phyloP scores from a whole-genome alignment of 345 rosid genomes.

The Lepidium didymum region DNA sequence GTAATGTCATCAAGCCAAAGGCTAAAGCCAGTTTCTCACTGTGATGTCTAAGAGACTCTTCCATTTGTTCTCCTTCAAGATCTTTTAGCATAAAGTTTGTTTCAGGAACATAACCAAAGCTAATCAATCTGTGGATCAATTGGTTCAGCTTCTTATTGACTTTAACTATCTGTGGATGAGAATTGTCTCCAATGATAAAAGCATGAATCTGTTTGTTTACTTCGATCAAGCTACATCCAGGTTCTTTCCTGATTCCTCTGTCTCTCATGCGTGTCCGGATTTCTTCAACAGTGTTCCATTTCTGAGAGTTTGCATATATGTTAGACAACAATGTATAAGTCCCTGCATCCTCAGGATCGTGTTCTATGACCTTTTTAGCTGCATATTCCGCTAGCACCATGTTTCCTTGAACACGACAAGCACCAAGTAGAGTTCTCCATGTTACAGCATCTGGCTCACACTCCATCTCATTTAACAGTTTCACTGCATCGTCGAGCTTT shows the following conservation, averaged over 20 bases:
- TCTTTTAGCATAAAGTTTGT: conserved; percentile 55
- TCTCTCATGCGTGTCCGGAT: conserved; percentile 42
- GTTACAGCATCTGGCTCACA: conserved; percentile 59
- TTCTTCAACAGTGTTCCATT: conserved; percentile 55
- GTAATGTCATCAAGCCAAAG: conserved; percentile 40
- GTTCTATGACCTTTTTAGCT: conserved; percentile 48
- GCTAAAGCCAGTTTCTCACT: conserved; percentile 64
- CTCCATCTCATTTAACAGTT: conserved; percentile 51
- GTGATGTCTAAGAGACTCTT: conserved; percentile 52
- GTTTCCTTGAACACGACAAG: conserved; percentile 55
- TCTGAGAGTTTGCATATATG: conserved; percentile 58
- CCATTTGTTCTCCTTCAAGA: conserved; percentile 70
- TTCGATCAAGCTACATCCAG: conserved; percentile 81
- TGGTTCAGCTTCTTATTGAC: conserved; percentile 38
- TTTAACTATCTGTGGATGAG: conserved; percentile 46
- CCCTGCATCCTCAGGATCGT: conserved; percentile 59
- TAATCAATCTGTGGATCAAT: conserved; percentile 33
- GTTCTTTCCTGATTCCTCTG: conserved; percentile 49
- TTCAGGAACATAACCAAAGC: conserved; percentile 57
- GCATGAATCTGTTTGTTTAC: conserved; percentile 55
- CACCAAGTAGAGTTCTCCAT: conserved; percentile 61
- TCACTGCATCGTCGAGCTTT: conserved; percentile 51
- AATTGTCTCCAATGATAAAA: conserved; percentile 52
- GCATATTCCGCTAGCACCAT: conserved; percentile 46
- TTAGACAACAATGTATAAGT: conserved; percentile 61